Base-by-base conservation (phyloP, 2,329 filamentous ascomycete species). In the Penicillium sp. region DNA sequence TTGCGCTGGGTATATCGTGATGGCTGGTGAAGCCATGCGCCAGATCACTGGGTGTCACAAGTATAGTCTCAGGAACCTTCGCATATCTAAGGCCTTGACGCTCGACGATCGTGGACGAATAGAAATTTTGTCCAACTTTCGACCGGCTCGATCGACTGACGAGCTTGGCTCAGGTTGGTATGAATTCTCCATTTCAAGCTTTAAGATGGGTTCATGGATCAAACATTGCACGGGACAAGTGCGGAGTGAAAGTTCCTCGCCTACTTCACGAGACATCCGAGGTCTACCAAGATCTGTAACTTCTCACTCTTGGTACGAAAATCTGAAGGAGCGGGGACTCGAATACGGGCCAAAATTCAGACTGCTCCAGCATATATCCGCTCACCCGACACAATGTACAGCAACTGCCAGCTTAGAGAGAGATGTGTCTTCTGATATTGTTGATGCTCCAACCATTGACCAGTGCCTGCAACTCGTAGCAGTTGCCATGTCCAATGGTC, bases 1-100 rank as follows among this genome's bases (percentile, higher is more conserved):
- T 1, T 63, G 60, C 6, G 70, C 70, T 0, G 70, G 63, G 0
- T 73, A 72, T 54, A 49, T 71, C 25, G 52, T 66, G 1, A 71
- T 72, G 65, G 64, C 65, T 22, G 66, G 66, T 2, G 69, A 72
- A 49, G 70, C 69, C 1, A 57, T 65, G 48, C 62, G 25, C 13
- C 67, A 56, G 52, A 8, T 64, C 13, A 42, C 26, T 4, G 56
- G 58, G 25, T n/a, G 25, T 6, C 4, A 40, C 0, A 26, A 25
- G 1, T 57, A 49, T 33, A 19, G 51, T 11, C 25, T 58, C 22
- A 55, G 45, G 38, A 33, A 52, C 19, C 14, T 67, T 11, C 51
- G 56, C 26, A 57, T 71, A 52, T 25, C 55, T 38, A 61, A 53
- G 26, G 35, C 66, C 6, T 33, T 63, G 48, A n/a, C 49, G 30